Percentiles rank a stretch among this genome's conserved stretches.
phyloP scores from a whole-genome alignment of 2,329 filamentous ascomycete genomes.

The Talaromyces albobiverticillius region DNA sequence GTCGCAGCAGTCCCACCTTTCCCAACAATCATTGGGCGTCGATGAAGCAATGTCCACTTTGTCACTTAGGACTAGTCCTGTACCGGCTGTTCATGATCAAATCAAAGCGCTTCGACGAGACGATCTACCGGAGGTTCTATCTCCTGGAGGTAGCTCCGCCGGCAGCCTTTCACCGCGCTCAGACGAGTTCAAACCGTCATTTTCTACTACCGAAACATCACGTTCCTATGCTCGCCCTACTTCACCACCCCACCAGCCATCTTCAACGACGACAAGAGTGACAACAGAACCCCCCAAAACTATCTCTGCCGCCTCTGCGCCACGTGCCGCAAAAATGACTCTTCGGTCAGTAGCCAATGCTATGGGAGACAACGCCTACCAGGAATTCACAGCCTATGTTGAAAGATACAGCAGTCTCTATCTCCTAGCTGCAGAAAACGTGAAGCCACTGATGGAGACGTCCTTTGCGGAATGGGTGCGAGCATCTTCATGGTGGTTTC shows the following conservation, averaged over 20 bases:
- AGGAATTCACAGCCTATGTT: slow-evolving; percentile 68
- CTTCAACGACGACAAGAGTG: background rate
- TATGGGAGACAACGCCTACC: slow-evolving; percentile 63
- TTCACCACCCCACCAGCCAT: slow-evolving; percentile 1
- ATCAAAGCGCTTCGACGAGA: slow-evolving; percentile 24
- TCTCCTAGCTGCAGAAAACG: slow-evolving; percentile 70
- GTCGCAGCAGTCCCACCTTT: slow-evolving; percentile 29
- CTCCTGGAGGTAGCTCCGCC: slow-evolving; percentile 19
- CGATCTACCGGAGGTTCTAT: slow-evolving; percentile 21
- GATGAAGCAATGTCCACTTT: slow-evolving; percentile 25
- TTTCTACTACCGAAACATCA: slow-evolving; percentile 5
- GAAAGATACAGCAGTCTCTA: slow-evolving; percentile 75
- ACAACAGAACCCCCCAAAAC: slow-evolving; percentile 2
- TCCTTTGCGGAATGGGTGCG: slow-evolving; percentile 67
- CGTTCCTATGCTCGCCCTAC: background rate
- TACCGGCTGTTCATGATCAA: slow-evolving; percentile 18
- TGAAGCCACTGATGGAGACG: slow-evolving; percentile 63
- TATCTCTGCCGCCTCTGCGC: background rate
- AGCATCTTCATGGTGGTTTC: slow-evolving; percentile 83
- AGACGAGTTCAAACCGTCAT: slow-evolving; percentile 1
- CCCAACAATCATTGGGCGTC: slow-evolving; percentile 15
- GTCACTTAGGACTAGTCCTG: slow-evolving; percentile 27
- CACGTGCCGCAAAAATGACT: slow-evolving; percentile 28
- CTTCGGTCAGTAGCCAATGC: slow-evolving; percentile 39
- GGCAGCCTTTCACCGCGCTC: slow-evolving; percentile 11